phyloP scores from a whole-genome alignment of 371 early-diverging fungal genomes.

The Mucor sp. region DNA sequence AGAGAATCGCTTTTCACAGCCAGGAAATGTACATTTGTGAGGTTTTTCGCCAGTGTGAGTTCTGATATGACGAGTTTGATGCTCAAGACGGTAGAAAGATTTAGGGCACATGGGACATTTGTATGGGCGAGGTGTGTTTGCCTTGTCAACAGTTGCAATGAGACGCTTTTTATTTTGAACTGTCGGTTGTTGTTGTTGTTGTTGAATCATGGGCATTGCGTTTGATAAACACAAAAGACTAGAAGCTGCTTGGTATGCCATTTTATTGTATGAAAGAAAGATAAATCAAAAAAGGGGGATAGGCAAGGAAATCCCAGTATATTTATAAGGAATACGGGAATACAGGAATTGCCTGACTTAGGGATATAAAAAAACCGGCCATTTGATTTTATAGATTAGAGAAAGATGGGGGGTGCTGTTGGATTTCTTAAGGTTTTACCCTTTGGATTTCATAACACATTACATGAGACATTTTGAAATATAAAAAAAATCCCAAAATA shows the following conservation, averaged over 20 bases:
- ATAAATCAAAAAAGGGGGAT: constrained; percentile 8
- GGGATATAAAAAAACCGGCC: constrained; percentile 1
- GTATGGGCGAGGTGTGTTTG: constrained; percentile 60
- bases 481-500: constrained; percentile 2
- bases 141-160: constrained; percentile 41
- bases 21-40: constrained; percentile 68
- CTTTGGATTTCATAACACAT: constrained; percentile 1
- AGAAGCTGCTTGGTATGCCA: constrained; percentile 39
- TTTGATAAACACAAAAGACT: constrained; percentile 43
- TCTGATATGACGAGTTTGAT: constrained; percentile 77
- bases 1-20: constrained; percentile 78
- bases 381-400: constrained; percentile 11
- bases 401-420: not conserved
- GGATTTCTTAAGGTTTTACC: not conserved
- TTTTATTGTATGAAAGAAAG: constrained; percentile 5
- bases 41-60: constrained; percentile 89
- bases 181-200: not conserved
- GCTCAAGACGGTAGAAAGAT: constrained; percentile 69
- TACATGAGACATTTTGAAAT: not conserved
- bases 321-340: constrained; percentile 16
- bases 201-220: constrained; percentile 2
- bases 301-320: not conserved
- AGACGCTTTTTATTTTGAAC: constrained; percentile 22
- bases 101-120: constrained; percentile 67
- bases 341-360: constrained; percentile 15